phyloP scores from a whole-genome alignment of 768 basidiomycete species.

The Lyophyllum decastes region DNA sequence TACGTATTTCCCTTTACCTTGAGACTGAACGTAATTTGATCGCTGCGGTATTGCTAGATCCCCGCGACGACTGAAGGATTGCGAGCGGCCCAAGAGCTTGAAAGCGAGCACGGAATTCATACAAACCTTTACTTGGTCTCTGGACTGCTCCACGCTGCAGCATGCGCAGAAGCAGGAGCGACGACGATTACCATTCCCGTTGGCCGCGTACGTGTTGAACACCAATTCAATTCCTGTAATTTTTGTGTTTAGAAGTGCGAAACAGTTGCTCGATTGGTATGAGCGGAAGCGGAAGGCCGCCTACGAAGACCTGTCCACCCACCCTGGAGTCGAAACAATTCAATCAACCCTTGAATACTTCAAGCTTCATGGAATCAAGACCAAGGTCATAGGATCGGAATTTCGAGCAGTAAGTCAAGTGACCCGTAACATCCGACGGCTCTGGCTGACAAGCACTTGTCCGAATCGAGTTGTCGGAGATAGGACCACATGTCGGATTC shows the following conservation, averaged over 20 bases:
- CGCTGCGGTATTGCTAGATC: slow-evolving; percentile 36
- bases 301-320: slow-evolving; percentile 24
- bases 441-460: not conserved
- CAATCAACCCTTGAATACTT: slow-evolving; percentile 48
- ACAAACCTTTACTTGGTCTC: slow-evolving; percentile 57
- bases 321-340: slow-evolving; percentile 49
- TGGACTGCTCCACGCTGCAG: slow-evolving; percentile 52
- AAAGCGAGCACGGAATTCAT: slow-evolving; percentile 37
- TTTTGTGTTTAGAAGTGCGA: not conserved
- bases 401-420: slow-evolving; percentile 38
- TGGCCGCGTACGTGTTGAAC: slow-evolving; percentile 40
- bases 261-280: slow-evolving; percentile 43
- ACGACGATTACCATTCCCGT: slow-evolving; percentile 51
- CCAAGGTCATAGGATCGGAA: slow-evolving; percentile 41
- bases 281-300: slow-evolving; percentile 33
- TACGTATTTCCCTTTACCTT: slow-evolving; percentile 29
- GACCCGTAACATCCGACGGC: not conserved
- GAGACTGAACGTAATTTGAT: not conserved
- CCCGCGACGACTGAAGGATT: slow-evolving; percentile 61
- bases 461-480: slow-evolving; percentile 36
- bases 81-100: slow-evolving; percentile 43
- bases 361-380: slow-evolving; percentile 36
- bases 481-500: slow-evolving; percentile 41
- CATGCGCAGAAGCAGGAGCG: slow-evolving; percentile 54
- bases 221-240: not conserved